Conservation (phyloP, 495 filamentous ascomycete species). For the Lasiosphaeria ovina region DNA sequence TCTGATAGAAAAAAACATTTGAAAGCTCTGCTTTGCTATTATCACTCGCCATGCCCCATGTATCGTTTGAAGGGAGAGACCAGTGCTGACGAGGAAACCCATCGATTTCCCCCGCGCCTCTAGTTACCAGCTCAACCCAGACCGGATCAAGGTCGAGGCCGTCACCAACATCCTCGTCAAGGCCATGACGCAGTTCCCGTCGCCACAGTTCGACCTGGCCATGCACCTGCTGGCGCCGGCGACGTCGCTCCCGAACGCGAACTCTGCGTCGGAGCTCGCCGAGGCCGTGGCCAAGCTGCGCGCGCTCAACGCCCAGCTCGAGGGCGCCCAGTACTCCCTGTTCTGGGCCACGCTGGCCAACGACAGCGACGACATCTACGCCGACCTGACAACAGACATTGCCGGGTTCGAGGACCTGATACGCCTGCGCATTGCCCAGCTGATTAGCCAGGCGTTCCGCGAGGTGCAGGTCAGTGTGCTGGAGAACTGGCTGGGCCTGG, state of each 20-base stretch:
- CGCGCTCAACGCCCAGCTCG: conserved; percentile 78
- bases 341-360: conserved; percentile 94
- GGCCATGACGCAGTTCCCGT: conserved; percentile 94
- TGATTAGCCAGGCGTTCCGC: conserved; percentile 83
- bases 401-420: conserved; percentile 96
- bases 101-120: conserved; percentile 5
- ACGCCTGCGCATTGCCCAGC: conserved; percentile 84
- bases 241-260: conserved; percentile 38
- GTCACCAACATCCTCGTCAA: conserved; percentile 99
- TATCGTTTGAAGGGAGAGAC: neutral
- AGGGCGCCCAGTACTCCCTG: conserved; percentile 75
- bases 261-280: conserved; percentile 57
- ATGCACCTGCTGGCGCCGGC: conserved; percentile 77
- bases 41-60: neutral
- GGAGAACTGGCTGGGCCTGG: conserved; percentile 83
- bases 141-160: conserved; percentile 92
- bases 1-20: conserved; percentile 49
- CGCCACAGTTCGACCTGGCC: conserved; percentile 89
- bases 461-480: conserved; percentile 73
- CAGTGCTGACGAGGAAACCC: conserved; percentile 2
- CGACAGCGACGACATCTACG: conserved; percentile 93
- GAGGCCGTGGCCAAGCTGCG: conserved; percentile 91
- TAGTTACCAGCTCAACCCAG: conserved; percentile 99
- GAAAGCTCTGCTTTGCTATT: conserved; percentile 13
- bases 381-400: conserved; percentile 90